phyloP scores from a whole-genome alignment of 495 filamentous ascomycete species.

The Astrothelium macrocarpum region DNA sequence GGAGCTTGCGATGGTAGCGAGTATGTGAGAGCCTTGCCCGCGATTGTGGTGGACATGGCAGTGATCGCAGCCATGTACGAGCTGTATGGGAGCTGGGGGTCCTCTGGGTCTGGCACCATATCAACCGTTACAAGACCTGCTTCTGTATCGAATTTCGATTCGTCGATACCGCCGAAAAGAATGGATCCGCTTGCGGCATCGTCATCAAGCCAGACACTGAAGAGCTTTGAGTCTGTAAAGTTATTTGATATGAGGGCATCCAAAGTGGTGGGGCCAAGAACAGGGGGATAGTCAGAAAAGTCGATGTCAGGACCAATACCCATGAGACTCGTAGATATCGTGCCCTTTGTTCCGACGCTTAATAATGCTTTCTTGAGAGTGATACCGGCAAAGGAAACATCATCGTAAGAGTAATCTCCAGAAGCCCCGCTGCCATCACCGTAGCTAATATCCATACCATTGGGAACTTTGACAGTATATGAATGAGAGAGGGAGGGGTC shows the following conservation, averaged over 20 bases:
- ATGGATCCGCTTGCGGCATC: constrained; percentile 12
- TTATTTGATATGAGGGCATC: not conserved
- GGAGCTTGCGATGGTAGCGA: not conserved
- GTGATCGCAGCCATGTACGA: constrained; percentile 18
- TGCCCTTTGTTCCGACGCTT: constrained; percentile 15
- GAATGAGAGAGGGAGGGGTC: not conserved
- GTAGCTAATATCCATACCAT: constrained; percentile 15
- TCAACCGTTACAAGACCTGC: constrained; percentile 16
- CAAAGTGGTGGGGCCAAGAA: not conserved
- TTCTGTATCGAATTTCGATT: constrained; percentile 10
- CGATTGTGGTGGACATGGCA: constrained; percentile 8
- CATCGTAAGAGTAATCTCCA: constrained; percentile 14
- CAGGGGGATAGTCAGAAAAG: not conserved
- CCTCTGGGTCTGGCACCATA: constrained; percentile 11
- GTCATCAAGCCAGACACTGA: constrained; percentile 19
- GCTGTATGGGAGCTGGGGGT: constrained; percentile 14
- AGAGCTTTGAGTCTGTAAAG: constrained; percentile 15
- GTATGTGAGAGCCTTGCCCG: constrained; percentile 6
- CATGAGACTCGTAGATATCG: constrained; percentile 9
- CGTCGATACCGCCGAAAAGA: constrained; percentile 22
- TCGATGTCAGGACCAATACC: not conserved
- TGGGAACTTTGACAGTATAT: not conserved
- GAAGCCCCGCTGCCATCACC: constrained; percentile 15
- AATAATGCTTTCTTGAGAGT: constrained; percentile 16
- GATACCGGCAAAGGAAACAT: constrained; percentile 11